Evolutionary conservation across 169 alveolate genomes (phyloP).

Genomic region (Eimeria falciformis): DNA sequence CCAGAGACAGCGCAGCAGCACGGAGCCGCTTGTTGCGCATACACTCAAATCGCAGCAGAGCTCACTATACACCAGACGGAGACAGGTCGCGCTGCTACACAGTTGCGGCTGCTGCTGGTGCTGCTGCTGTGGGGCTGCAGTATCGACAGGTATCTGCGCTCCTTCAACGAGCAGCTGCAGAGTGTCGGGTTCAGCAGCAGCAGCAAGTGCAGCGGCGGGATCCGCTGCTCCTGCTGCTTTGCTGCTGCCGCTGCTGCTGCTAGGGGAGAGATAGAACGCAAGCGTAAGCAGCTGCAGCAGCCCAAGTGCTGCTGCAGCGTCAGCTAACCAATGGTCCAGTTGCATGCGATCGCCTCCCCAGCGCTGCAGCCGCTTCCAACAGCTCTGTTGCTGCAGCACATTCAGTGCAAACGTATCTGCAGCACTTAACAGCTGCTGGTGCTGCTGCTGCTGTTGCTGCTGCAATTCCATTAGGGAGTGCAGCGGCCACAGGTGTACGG

Average conservation of each 20-base stretch:
- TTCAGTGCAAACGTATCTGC: constrained; percentile 72
- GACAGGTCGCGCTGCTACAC: background rate
- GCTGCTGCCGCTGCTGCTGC: constrained; percentile 41
- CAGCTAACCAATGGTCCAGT: constrained; percentile 64
- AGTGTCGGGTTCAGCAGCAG: constrained; percentile 16
- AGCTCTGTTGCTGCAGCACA: constrained; percentile 57
- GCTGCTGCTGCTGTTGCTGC: constrained; percentile 60
- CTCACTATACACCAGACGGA: constrained; percentile 26
- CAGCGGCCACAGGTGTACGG: constrained; percentile 71
- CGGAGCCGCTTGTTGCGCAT: constrained; percentile 32
- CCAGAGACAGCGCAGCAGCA: constrained; percentile 71
- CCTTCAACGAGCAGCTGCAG: background rate
- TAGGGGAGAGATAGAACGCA: constrained; percentile 28
- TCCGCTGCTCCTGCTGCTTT: background rate
- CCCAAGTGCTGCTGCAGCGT: constrained; percentile 64
- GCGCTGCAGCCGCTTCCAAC: constrained; percentile 60
- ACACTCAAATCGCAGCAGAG: constrained; percentile 5
- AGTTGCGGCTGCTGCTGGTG: constrained; percentile 67
- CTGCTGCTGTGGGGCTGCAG: constrained; percentile 25
- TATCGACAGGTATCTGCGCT: background rate
- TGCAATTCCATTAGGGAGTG: constrained; percentile 51
- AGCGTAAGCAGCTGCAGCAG: constrained; percentile 72
- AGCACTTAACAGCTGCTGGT: constrained; percentile 19
- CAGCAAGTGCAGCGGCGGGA: constrained; percentile 56
- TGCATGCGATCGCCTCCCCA: constrained; percentile 46